phyloP scores from a whole-genome alignment of 306 rosid genomes.

The Dalbergia oliveri region DNA sequence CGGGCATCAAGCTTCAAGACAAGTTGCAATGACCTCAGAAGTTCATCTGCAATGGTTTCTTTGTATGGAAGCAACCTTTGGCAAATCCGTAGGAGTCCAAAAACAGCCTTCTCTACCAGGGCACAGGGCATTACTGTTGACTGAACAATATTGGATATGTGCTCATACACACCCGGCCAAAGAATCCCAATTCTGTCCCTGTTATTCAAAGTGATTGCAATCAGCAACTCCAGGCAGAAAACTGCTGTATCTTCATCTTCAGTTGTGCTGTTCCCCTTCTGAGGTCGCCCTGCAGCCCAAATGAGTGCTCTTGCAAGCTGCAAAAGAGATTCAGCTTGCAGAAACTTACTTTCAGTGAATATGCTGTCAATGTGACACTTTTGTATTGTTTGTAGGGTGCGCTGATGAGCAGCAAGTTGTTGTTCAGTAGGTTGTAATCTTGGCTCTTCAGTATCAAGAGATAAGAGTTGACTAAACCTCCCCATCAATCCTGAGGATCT shows the following conservation, averaged over 20 bases:
- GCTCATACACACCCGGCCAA: constrained; percentile 98
- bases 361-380: constrained; percentile 95
- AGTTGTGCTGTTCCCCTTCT: constrained; percentile 83
- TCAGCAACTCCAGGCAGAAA: constrained; percentile 93
- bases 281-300: constrained; percentile 94
- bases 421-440: constrained; percentile 99
- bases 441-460: constrained; percentile 98
- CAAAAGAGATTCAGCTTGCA: constrained; percentile 91
- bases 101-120: constrained; percentile 97
- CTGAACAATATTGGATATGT: constrained; percentile 92
- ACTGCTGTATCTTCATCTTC: constrained; percentile 99
- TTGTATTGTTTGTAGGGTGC: constrained; percentile 90
- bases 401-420: constrained; percentile 98
- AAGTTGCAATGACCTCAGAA: constrained; percentile 92
- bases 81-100: constrained; percentile 93
- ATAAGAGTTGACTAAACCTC: constrained; percentile 95
- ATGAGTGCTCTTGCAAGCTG: constrained; percentile 94
- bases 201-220: constrained; percentile 94
- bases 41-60: constrained; percentile 96
- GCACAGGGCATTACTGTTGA: constrained; percentile 95
- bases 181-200: constrained; percentile 93
- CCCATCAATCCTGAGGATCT: constrained; percentile 98
- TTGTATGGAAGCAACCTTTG: constrained; percentile 98
- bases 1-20: constrained; percentile 98
- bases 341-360: constrained; percentile 94